Evolutionary conservation across 345 rosid genomes (phyloP).

Genomic region (Eucalyptus curtisii): DNA sequence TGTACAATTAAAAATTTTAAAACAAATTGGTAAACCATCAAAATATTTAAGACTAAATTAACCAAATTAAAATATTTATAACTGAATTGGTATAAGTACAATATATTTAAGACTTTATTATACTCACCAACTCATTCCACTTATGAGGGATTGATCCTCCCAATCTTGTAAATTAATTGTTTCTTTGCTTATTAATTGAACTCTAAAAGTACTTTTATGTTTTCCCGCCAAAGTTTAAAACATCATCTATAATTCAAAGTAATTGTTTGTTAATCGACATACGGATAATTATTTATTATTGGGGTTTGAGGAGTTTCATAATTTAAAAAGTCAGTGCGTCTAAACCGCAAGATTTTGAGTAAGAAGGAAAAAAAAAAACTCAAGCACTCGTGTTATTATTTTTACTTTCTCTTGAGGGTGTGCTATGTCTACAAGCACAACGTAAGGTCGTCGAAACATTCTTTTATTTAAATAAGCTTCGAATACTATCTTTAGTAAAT

Average conservation of each 20-base stretch:
- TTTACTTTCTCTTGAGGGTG: neutral
- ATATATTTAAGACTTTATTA: neutral
- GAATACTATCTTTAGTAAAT: too few relatives aligned
- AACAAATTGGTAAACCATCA: neutral
- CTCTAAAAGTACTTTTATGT: neutral
- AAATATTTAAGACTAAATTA: too few relatives aligned
- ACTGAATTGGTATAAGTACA: neutral
- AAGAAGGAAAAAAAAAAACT: neutral
- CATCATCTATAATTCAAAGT: neutral
- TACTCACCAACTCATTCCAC: neutral
- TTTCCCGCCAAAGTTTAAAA: neutral
- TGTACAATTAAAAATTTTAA: neutral
- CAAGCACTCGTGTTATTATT: neutral
- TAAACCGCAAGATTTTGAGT: neutral
- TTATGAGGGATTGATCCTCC: neutral
- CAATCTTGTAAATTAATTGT: neutral
- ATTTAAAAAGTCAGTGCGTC: neutral
- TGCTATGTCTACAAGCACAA: neutral
- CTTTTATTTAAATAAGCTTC: too few relatives aligned
- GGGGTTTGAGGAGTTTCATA: neutral
- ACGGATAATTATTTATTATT: neutral
- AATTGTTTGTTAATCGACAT: neutral
- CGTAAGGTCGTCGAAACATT: neutral
- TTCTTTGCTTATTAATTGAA: neutral
- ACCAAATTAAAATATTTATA: too few relatives aligned